These are phyloP conservation scores for Epichloe elymi DNA, from an alignment of 2,329 filamentous ascomycete species.

Conservation along the genomic window DNA sequence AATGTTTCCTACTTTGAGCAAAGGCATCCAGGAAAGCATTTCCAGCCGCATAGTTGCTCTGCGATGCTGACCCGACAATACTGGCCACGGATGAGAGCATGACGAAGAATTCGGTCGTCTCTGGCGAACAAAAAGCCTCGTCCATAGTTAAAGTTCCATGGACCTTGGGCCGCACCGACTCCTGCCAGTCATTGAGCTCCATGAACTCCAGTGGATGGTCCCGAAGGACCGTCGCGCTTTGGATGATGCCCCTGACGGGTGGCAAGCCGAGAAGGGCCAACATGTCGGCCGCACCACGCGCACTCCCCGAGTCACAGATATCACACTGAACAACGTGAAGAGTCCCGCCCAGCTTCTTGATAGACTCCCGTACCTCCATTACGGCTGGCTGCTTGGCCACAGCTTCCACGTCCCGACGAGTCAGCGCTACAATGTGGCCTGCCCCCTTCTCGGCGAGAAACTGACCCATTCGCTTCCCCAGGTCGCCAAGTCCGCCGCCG, in stretches of 20 bases:
- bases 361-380: conserved; percentile 24
- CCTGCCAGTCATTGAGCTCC: conserved; percentile 32
- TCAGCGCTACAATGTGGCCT: conserved; percentile 34
- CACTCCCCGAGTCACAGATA: conserved; percentile 23
- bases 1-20: conserved; percentile 17
- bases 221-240: conserved; percentile 29
- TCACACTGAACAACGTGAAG: conserved; percentile 24
- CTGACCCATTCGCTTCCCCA: conserved; percentile 31
- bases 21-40: conserved; percentile 30
- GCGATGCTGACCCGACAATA: conserved; percentile 35
- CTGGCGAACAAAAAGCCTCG: conserved; percentile 23
- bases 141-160: conserved; percentile 41
- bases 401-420: conserved; percentile 22
- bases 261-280: conserved; percentile 12
- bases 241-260: conserved; percentile 29
- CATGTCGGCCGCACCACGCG: conserved; percentile 9
- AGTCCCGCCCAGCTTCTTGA: not conserved
- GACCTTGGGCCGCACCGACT: conserved; percentile 37
- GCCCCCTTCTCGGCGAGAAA: conserved; percentile 36
- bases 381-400: conserved; percentile 20
- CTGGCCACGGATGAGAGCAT: conserved; percentile 37
- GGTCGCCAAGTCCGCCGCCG: conserved; percentile 10
- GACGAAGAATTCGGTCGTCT: conserved; percentile 37
- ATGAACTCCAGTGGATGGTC: conserved; percentile 35
- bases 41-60: conserved; percentile 38